Base-by-base conservation (phyloP, 306 rosid genomes). In the Cyclanthera cordifolia region DNA sequence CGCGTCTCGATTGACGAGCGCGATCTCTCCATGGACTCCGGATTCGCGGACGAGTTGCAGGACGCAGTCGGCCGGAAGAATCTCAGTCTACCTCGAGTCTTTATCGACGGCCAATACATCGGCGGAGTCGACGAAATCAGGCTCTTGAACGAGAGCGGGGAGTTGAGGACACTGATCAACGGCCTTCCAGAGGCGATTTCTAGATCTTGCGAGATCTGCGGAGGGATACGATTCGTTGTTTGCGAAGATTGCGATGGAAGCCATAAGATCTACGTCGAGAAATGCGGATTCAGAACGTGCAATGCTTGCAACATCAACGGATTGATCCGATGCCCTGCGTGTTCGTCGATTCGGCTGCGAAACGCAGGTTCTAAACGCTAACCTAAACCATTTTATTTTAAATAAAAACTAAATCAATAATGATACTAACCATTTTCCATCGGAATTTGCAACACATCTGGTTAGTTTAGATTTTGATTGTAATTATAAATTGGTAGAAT, bases 231-330 rank as follows among this genome's bases (percentile, higher is more conserved):
- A 76, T 93, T 85, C 32, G 60, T 82, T 1, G 80, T 90, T 46
- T 93, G 98, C 45, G 79, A 80, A 3, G 77, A 72, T 23, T 89
- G 99, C 17, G 71, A 84, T 60, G 99, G 99, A 30, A 93, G 99
- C 77, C 96, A 86, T 41, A 93, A 85, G 76, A 79, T 89, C 7
- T 86, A 77, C 21, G 20, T 8, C 1, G 85, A 78, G 48, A 82
- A 85, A 72, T 70, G 57, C 1, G 95, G 91, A 13, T 84, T 84
- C 69, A 82, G 67, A 12, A 73, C 65, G 48, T 93, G 96, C 53
- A 17, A 56, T 0, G 68, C 55, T 1, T 90, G 99, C 77, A 90
- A 85, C 24, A 69, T 72, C 20, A 85, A 90, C 73, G 99, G 96
- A 25, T 63, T 89, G 74, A 75, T 87, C 21, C 77, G 82, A 66